Evolutionary conservation across 345 rosid genomes (phyloP).

Genomic region (Ailanthus altissimus): DNA sequence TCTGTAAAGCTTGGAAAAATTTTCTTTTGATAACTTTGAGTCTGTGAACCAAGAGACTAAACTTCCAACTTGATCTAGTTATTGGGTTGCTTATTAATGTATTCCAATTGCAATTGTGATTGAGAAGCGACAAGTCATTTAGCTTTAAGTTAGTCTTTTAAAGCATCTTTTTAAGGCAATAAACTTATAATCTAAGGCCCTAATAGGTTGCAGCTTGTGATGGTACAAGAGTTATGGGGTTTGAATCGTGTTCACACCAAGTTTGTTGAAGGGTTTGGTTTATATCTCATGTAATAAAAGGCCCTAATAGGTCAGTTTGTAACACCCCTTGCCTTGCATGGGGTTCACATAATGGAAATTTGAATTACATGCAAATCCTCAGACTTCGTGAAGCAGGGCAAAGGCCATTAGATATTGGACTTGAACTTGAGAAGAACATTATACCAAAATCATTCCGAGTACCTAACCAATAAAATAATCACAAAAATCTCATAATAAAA

Average conservation of each 20-base stretch:
- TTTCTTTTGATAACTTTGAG: not conserved
- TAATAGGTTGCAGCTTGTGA: not conserved
- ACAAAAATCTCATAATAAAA: too few species aligned
- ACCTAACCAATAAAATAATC: not conserved
- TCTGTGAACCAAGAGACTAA: not conserved
- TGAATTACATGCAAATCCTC: not conserved
- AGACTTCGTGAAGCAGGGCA: not conserved
- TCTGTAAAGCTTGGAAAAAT: not conserved
- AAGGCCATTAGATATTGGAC: not conserved
- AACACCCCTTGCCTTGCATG: not conserved
- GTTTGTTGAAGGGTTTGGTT: too few species aligned
- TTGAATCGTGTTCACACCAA: too few species aligned
- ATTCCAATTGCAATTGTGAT: slow-evolving; percentile 1
- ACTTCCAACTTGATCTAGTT: not conserved
- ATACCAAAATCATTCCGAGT: not conserved
- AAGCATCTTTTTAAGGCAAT: not conserved
- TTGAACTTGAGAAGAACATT: not conserved
- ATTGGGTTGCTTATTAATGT: not conserved
- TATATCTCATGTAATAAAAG: too few species aligned
- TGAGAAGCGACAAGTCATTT: not conserved
- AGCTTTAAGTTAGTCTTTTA: not conserved
- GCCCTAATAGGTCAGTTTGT: too few species aligned
- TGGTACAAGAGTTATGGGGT: too few species aligned
- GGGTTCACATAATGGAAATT: not conserved
- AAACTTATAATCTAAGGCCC: not conserved